Base-by-base conservation (phyloP, 805 yeast genomes). In the Citeromyces nyonsensis region DNA sequence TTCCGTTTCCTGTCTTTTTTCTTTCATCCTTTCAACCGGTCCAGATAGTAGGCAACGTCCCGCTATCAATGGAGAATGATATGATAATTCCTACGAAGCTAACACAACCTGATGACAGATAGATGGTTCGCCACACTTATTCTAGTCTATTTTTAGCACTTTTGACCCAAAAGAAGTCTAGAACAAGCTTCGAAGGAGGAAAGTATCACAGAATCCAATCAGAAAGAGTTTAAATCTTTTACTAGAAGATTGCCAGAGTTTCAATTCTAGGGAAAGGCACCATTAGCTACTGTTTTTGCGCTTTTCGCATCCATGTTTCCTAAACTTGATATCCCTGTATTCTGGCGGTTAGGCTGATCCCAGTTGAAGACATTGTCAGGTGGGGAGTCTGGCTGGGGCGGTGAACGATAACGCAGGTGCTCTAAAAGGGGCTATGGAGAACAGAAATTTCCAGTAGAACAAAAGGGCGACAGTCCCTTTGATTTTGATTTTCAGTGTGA, bases 171-270 rank as follows among this genome's bases (percentile, higher is more conserved):
- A 85, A 85, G 47, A 13, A 79, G 95, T 4, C 58, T 85, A 39
- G 94, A 86, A 52, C 95, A 86, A 53, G 97, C 88, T 45, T 58
- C 74, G 53, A 73, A 70, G 38, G 98, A 91, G 53, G 94, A 93
- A 45, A 97, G 97, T 25, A 65, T 68, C 13, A 66, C 69, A 8
- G 74, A 65, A 30, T 60, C 57, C 48, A 56, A 51, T 31, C 61
- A 56, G 33, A 51, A 52, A 26, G 98, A 88, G 52, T 91, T 91
- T 54, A 73, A 80, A 47, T 98, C 98, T 3, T 91, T 91, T 44
- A 88, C 91, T 36, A 76, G 98, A 61, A 75, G 96, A 44, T 64
- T 91, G 36, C 96, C 98, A 1, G 98, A 91, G 51, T 91, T 88
- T 58, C 80, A 81, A 53, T 91, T 91, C 53, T 91, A 98, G 98